Percentiles rank a stretch among this genome's conserved stretches.
Evolutionary conservation across 2,329 filamentous ascomycete genomes (phyloP).

Genomic region (Pseudogymnoascus sp.): DNA sequence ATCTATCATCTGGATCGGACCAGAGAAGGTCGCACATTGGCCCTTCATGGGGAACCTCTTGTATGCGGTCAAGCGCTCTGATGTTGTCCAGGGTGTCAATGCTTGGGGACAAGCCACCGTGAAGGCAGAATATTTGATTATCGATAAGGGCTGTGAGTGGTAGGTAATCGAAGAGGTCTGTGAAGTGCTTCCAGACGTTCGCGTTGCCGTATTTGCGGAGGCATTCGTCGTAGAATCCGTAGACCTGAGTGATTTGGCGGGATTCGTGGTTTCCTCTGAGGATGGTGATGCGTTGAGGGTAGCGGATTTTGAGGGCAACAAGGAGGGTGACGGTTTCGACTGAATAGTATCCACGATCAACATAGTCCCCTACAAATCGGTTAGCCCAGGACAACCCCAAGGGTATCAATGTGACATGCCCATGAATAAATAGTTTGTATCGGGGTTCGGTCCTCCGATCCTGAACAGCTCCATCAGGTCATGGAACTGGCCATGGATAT

Average conservation of each 20-base stretch:
- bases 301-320: constrained; percentile 91
- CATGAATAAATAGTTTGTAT: constrained; percentile 97
- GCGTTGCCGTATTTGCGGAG: constrained; percentile 92
- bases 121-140: constrained; percentile 71
- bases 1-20: constrained; percentile 96
- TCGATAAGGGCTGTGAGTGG: constrained; percentile 60
- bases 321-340: constrained; percentile 94
- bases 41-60: constrained; percentile 96
- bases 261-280: constrained; percentile 96
- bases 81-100: constrained; percentile 96
- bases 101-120: constrained; percentile 83
- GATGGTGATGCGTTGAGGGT: constrained; percentile 92
- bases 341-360: constrained; percentile 96
- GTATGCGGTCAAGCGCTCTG: constrained; percentile 85
- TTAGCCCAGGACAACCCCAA: not conserved
- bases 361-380: constrained; percentile 66
- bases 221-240: constrained; percentile 97
- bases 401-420: constrained; percentile 41
- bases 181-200: constrained; percentile 96
- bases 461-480: constrained; percentile 95
- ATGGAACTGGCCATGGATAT: constrained; percentile 95
- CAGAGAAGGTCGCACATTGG: constrained; percentile 98
- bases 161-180: constrained; percentile 96
- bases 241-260: constrained; percentile 92
- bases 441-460: constrained; percentile 86